Base-by-base conservation (phyloP, 75 land plant genomes). In the Sequoia sempervirens region DNA sequence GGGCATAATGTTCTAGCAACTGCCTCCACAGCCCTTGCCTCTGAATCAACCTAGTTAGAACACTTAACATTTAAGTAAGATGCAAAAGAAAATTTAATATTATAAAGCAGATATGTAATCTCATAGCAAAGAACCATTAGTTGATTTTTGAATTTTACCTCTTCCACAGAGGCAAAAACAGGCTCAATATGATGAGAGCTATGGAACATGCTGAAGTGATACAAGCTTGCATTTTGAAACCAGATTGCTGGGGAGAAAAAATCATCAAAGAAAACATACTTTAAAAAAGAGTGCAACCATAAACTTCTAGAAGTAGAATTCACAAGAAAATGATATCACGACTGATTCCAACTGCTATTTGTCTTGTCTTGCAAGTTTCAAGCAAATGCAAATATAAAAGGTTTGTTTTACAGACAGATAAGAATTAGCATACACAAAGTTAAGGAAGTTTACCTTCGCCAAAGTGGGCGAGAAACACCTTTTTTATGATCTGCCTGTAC, bases 131-230 rank as follows among this genome's bases (percentile, higher is more conserved):
- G 17, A 20, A 43, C 50, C 40, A 79, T 15, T 5, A 23, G 26
- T 20, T 61, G 66, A 61, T 4, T 6, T 45, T 80, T 82, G 50
- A 61, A 78, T n/a, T 78, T 79, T 89, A 95, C 99, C 95, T 97
- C 96, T 37, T 81, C 83, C 58, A 89, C 84, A 37, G 92, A 88
- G 38, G 97, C 97, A 83, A 88, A 85, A 80, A 97, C 92, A 81
- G 99, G 87, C 47, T 85, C 82, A 17, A 90, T 89, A 85, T 97
- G 99, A 87, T 97, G 96, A 32, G 99, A 97, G 9, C 97, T 97
- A 85, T 97, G 99, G 83, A 93, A 95, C 94, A 97, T 90, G 85
- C 99, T 97, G 80, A 94, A 95, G 87, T 97, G 99, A 82, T 94
- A 97, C 45, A 95, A 40, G 80, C 91, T 90, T 56, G 93, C 83